phyloP scores from a whole-genome alignment of 75 land plant species.

The Selaginella tamariscina region DNA sequence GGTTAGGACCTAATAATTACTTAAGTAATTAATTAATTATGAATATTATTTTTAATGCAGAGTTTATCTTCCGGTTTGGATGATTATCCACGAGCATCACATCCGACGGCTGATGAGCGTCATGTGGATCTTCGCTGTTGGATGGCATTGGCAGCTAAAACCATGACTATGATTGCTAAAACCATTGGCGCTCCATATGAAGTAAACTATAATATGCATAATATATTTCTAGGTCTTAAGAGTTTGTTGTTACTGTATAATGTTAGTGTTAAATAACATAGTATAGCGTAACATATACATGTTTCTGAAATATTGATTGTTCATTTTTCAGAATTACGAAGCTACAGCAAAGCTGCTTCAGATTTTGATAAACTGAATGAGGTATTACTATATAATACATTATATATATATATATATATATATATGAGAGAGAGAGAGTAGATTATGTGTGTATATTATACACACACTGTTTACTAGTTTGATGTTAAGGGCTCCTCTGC shows the following conservation, averaged over 20 bases:
- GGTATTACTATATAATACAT: no score
- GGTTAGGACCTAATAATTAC: constrained; percentile 25
- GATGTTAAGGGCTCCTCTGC: no score
- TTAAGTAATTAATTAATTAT: not conserved
- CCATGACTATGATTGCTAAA: constrained; percentile 51
- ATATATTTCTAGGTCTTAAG: not conserved
- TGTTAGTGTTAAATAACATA: not conserved
- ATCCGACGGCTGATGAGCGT: constrained; percentile 83
- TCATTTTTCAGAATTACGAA: constrained; percentile 46
- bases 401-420: no score
- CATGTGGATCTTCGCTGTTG: constrained; percentile 96
- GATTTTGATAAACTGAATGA: constrained; percentile 62
- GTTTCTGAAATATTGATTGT: not conserved
- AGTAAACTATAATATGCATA: constrained; percentile 13
- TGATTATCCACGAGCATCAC: constrained; percentile 99
- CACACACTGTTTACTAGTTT: no score
- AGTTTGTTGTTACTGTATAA: not conserved
- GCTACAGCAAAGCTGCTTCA: constrained; percentile 46
- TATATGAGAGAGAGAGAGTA: no score
- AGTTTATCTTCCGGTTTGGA: constrained; percentile 86
- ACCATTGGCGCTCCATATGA: constrained; percentile 26
- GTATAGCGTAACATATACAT: not conserved
- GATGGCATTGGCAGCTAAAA: constrained; percentile 89
- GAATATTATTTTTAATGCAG: constrained; percentile 23
- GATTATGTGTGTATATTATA: no score